These are phyloP conservation scores for Exophiala bonariae DNA, from an alignment of 2,329 filamentous ascomycete genomes.

Conservation along the genomic window DNA sequence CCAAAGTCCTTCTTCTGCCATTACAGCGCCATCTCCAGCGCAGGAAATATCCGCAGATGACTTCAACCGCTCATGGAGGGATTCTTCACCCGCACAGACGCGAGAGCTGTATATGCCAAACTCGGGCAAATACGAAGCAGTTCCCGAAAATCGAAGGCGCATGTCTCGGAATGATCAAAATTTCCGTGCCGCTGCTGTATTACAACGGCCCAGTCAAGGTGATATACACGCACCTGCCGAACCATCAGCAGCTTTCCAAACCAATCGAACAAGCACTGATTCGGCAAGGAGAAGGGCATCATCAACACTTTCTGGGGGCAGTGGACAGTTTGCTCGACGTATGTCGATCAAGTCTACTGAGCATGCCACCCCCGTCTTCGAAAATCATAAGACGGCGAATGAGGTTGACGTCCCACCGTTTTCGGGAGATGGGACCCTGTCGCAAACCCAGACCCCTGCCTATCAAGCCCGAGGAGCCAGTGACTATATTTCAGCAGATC, in stretches of 20 bases:
- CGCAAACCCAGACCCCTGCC: slow-evolving; percentile 26
- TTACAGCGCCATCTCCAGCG: slow-evolving; percentile 64
- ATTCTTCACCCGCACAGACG: slow-evolving; percentile 62
- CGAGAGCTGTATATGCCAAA: slow-evolving; percentile 93
- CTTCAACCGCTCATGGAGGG: slow-evolving; percentile 83
- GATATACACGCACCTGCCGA: slow-evolving; percentile 70
- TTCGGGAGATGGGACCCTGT: slow-evolving; percentile 23
- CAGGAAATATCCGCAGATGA: slow-evolving; percentile 94
- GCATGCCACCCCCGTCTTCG: slow-evolving; percentile 39
- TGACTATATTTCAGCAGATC: slow-evolving; percentile 31
- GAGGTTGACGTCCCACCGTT: slow-evolving; percentile 36
- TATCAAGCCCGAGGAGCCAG: slow-evolving; percentile 33
- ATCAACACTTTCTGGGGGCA: slow-evolving; percentile 87
- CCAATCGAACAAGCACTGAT: slow-evolving; percentile 65
- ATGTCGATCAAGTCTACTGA: slow-evolving; percentile 56
- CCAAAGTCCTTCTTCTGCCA: slow-evolving; percentile 64
- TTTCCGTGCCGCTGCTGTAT: slow-evolving; percentile 70
- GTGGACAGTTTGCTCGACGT: slow-evolving; percentile 67
- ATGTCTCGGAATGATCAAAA: slow-evolving; percentile 67
- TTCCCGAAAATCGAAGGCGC: slow-evolving; percentile 70
- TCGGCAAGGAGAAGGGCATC: slow-evolving; percentile 78
- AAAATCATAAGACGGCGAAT: slow-evolving; percentile 32
- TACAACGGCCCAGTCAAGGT: slow-evolving; percentile 70
- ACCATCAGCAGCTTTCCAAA: slow-evolving; percentile 84
- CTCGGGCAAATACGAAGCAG: slow-evolving; percentile 89